phyloP scores from a whole-genome alignment of 2,329 filamentous ascomycete genomes.

The Stachybotrys chlorohalonatus region DNA sequence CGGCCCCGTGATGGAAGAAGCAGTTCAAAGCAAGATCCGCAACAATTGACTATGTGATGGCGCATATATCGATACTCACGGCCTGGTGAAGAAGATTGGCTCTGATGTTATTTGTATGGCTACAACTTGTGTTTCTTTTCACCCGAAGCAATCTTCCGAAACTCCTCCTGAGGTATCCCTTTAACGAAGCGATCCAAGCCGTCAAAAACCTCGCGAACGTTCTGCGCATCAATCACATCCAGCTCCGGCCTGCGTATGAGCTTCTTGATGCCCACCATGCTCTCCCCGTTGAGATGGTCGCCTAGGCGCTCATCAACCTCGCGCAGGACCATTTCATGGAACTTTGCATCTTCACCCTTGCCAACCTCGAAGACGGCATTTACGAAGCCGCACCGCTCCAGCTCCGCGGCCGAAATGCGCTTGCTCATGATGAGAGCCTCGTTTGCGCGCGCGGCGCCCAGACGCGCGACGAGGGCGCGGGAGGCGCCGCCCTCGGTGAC shows the following conservation, averaged over 20 bases:
- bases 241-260: slow-evolving; percentile 67
- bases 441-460: slow-evolving; percentile 76
- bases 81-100: too few species aligned
- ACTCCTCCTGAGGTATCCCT: slow-evolving; percentile 82
- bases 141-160: slow-evolving; percentile 72
- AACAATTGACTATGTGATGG: too few species aligned
- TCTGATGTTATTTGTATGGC: not conserved
- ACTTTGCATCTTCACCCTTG: slow-evolving; percentile 56
- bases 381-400: slow-evolving; percentile 70
- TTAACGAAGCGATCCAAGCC: slow-evolving; percentile 72
- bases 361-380: slow-evolving; percentile 66
- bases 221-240: slow-evolving; percentile 66
- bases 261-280: slow-evolving; percentile 75
- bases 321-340: slow-evolving; percentile 59
- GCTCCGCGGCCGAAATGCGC: slow-evolving; percentile 61
- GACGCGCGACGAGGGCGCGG: slow-evolving; percentile 65
- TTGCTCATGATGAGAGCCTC: slow-evolving; percentile 91
- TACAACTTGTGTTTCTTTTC: slow-evolving; percentile 93
- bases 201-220: slow-evolving; percentile 75
- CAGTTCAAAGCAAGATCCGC: too few species aligned
- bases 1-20: too few species aligned
- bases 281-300: slow-evolving; percentile 68
- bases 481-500: slow-evolving; percentile 83
- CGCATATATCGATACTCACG: too few species aligned
- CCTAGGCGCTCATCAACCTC: slow-evolving; percentile 80